Evolutionary conservation across 352 stramenopile species (phyloP), one percentile per base, ranked within the genome.

Genomic region (Saprolegnia parasitica): DNA sequence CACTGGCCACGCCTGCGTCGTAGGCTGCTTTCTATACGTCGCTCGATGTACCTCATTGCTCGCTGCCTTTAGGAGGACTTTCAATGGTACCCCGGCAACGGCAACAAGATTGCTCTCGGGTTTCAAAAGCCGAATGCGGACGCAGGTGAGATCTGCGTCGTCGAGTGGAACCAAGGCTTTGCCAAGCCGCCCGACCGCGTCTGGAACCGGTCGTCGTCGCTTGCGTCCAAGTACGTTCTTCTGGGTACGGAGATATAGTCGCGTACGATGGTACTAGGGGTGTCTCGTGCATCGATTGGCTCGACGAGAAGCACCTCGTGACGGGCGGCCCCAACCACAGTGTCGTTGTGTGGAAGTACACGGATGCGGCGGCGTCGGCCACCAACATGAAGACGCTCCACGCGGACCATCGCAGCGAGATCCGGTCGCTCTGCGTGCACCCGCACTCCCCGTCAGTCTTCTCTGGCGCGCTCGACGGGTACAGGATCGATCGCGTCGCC

Each of bases 341-440:
- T 0, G 79, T 95, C 21, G 77, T 93, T 50, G 47, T 93, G 23
- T 95, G 87, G 87, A 76, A 91, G 65, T 81, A 92, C 55, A 71
- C 83, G 57, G 75, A 89, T 37, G 24, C 29, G n/a, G 1, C 60
- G n/a, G n/a, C 60, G 18, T 56, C 52, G 2, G 32, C 63, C 9
- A 5, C 21, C 15, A 26, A 70, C 13, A 40, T 70, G 75, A 76
- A 68, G 23, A 76, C 89, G 15, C 65, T 95, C 40, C 87, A 95
- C 71, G 76, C 76, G 21, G 82, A 90, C 62, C 87, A 95, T 62
- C 76, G 78, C 20, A 92, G 82, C 63, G 87, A 95, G 72, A 80
- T 95, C 32, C 81, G 79, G 5, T 72, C 84, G 45, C 77, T 95
- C 24, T 93, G 84, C 35, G 76, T 93, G 61, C 87, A 95, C 73